phyloP scores from a whole-genome alignment of 495 filamentous ascomycete genomes.

The Corynascus novoguineensis region DNA sequence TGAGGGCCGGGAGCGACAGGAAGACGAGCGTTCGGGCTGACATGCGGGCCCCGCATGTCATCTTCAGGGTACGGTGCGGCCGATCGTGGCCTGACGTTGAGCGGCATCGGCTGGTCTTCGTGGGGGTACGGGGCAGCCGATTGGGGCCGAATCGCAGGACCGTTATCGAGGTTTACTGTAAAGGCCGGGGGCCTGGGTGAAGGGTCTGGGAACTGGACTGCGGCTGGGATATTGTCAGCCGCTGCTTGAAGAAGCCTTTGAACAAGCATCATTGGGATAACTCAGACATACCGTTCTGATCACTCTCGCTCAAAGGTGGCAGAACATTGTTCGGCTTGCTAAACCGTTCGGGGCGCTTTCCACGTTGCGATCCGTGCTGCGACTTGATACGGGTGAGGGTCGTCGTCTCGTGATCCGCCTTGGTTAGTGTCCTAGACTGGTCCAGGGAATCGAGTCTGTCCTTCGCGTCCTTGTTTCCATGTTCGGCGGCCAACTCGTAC shows the following conservation, averaged over 20 bases:
- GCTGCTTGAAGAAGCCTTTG: no score
- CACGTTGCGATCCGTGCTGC: conserved; percentile 79
- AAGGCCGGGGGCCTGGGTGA: conserved; percentile 46
- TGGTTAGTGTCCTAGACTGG: conserved; percentile 78
- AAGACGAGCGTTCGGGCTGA: conserved; percentile 35
- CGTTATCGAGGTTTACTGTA: conserved; percentile 35
- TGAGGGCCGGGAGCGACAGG: conserved; percentile 35
- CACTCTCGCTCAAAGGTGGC: conserved; percentile 45
- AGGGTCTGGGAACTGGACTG: conserved; percentile 68
- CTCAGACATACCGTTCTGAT: conserved; percentile 12
- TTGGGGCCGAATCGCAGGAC: conserved; percentile 37
- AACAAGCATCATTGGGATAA: background rate
- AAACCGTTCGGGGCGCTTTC: conserved; percentile 62
- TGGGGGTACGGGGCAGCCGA: conserved; percentile 57
- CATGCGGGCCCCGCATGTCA: conserved; percentile 34
- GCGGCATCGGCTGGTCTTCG: conserved; percentile 36
- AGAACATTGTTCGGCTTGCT: conserved; percentile 42
- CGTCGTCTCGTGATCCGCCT: conserved; percentile 86
- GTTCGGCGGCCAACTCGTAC: conserved; percentile 85
- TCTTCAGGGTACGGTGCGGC: conserved; percentile 51
- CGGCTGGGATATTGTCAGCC: conserved; percentile 31
- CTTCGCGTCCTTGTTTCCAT: conserved; percentile 86
- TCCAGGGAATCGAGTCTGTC: conserved; percentile 78
- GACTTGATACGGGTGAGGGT: conserved; percentile 89
- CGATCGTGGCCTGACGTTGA: conserved; percentile 34